phyloP scores from a whole-genome alignment of 2,329 filamentous ascomycete species.

The Arthroderma uncinatum region DNA sequence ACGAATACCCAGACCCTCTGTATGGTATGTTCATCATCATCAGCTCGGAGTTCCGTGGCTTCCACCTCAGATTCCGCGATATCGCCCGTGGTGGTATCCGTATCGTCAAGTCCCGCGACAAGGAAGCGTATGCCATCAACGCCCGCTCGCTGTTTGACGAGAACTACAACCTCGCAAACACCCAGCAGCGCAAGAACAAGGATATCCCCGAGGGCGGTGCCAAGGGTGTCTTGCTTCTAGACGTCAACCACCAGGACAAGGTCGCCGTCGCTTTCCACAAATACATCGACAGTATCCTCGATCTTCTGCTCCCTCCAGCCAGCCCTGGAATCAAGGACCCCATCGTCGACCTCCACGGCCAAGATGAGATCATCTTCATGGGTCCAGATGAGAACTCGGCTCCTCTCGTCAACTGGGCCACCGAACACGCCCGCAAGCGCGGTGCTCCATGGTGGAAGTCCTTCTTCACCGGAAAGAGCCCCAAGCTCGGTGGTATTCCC shows the following conservation, averaged over 20 bases:
- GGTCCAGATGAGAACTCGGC: slow-evolving; percentile 98
- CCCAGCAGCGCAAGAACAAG: slow-evolving; percentile 99
- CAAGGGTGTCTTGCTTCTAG: slow-evolving; percentile 92
- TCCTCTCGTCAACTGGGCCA: slow-evolving; percentile 97
- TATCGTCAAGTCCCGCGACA: slow-evolving; percentile 95
- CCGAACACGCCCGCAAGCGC: slow-evolving; percentile 74
- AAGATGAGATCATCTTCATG: slow-evolving; percentile 96
- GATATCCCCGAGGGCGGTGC: slow-evolving; percentile 97
- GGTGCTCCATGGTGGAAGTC: slow-evolving; percentile 99
- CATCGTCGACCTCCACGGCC: slow-evolving; percentile 87
- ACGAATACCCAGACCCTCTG: slow-evolving; percentile 85
- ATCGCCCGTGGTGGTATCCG: slow-evolving; percentile 94
- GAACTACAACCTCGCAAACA: slow-evolving; percentile 97
- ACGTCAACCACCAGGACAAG: slow-evolving; percentile 89
- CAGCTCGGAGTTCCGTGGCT: slow-evolving; percentile 89
- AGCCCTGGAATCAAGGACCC: slow-evolving; percentile 98
- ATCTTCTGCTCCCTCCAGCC: slow-evolving; percentile 76
- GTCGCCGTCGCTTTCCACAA: slow-evolving; percentile 91
- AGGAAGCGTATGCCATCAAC: slow-evolving; percentile 93
- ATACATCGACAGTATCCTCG: slow-evolving; percentile 97
- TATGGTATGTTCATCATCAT: slow-evolving; percentile 99
- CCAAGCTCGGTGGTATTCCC: slow-evolving; percentile 87
- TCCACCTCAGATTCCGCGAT: slow-evolving; percentile 94
- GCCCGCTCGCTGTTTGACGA: slow-evolving; percentile 94
- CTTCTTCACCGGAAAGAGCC: slow-evolving; percentile 98